Evolutionary conservation across 345 rosid genomes (phyloP).

Genomic region (Eucalyptus cladocalyx): DNA sequence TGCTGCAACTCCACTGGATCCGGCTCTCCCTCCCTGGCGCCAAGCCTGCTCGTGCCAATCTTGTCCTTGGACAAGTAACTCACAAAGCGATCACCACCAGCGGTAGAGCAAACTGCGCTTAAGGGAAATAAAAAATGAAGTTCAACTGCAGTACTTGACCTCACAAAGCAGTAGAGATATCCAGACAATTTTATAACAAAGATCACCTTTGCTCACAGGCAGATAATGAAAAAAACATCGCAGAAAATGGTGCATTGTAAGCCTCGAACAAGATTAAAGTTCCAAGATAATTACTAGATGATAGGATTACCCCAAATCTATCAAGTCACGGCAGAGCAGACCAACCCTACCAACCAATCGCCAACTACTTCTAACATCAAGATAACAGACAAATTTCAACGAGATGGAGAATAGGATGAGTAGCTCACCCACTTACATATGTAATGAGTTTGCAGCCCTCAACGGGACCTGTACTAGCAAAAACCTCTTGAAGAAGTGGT

Average conservation of each 20-base stretch:
- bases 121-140: too few relatives aligned
- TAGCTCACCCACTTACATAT: slow-evolving; percentile 38
- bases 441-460: too few relatives aligned
- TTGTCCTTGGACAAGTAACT: too few relatives aligned
- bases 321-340: not conserved
- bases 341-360: not conserved
- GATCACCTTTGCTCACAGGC: not conserved
- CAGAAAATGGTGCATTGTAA: not conserved
- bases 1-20: too few relatives aligned
- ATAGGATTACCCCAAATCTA: not conserved
- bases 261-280: not conserved
- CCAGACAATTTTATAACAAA: not conserved
- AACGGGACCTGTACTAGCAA: too few relatives aligned
- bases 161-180: not conserved
- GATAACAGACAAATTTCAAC: not conserved
- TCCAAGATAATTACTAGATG: not conserved
- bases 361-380: not conserved
- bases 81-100: too few relatives aligned
- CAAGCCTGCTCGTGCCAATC: too few relatives aligned
- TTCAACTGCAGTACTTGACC: not conserved
- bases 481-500: too few relatives aligned
- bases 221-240: not conserved
- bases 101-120: too few relatives aligned
- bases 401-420: not conserved
- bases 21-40: too few relatives aligned